phyloP scores from a whole-genome alignment of 2,329 filamentous ascomycete genomes.

The Aspergillus nomiae region DNA sequence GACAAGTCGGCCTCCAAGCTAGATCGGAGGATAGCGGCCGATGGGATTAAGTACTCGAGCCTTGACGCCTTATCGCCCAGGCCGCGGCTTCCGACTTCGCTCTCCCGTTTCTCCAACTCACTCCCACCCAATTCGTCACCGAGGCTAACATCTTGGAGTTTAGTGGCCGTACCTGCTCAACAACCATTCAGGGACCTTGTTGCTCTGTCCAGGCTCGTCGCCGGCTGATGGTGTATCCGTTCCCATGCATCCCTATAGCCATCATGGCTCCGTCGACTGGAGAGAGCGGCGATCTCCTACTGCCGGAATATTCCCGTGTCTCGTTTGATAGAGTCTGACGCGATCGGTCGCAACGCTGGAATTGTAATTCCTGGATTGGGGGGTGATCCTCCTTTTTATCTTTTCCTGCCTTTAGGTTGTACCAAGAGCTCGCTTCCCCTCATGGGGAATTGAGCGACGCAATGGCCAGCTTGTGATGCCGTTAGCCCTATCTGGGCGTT shows the following conservation, averaged over 20 bases:
- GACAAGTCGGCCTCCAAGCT: not conserved
- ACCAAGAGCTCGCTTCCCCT: not conserved
- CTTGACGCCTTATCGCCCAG: conserved; percentile 13
- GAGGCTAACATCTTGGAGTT: conserved; percentile 6
- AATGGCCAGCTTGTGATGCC: not conserved
- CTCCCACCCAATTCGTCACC: not conserved
- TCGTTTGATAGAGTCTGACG: not conserved
- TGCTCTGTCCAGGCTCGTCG: not conserved
- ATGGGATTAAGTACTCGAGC: conserved; percentile 8
- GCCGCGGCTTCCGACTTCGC: conserved; percentile 16
- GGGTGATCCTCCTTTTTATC: not conserved
- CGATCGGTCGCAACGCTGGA: not conserved
- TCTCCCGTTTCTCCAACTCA: not conserved
- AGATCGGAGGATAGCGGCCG: conserved; percentile 7
- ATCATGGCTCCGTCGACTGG: not conserved
- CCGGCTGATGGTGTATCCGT: not conserved
- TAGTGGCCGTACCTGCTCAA: not conserved
- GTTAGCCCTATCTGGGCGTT: conserved; percentile 10
- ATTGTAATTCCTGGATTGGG: not conserved
- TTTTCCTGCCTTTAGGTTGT: not conserved
- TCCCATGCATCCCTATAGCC: not conserved
- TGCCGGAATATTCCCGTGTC: not conserved
- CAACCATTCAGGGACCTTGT: not conserved
- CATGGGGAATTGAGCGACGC: not conserved
- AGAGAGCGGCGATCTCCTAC: not conserved